Percentiles rank a stretch among this genome's conserved stretches.
phyloP scores from a whole-genome alignment of 2,329 filamentous ascomycete genomes.

The Aureobasidium sp. region DNA sequence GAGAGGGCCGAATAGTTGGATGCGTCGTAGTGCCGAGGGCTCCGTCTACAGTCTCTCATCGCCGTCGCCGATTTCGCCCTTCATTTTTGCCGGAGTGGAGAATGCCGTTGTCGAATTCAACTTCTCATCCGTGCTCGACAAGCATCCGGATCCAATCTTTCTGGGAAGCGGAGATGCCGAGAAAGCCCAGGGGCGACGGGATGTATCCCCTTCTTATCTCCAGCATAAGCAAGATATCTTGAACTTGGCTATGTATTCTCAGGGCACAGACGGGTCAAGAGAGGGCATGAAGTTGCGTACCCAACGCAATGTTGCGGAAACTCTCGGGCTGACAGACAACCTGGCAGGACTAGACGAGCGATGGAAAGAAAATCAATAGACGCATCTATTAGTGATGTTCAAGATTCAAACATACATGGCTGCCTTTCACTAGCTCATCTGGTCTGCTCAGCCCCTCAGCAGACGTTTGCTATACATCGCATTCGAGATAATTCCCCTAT shows the following conservation, averaged over 20 bases:
- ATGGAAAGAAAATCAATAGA: constrained; percentile 26
- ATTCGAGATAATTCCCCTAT: too few species aligned
- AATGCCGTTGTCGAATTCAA: constrained; percentile 38
- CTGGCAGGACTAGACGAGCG: constrained; percentile 31
- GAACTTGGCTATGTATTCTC: constrained; percentile 42
- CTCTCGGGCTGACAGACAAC: constrained; percentile 16
- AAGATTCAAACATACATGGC: too few species aligned
- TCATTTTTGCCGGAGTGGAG: constrained; percentile 44
- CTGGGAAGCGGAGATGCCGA: not conserved
- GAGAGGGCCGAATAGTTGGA: constrained; percentile 23
- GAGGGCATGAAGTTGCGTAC: constrained; percentile 35
- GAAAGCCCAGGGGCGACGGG: not conserved
- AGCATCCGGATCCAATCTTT: constrained; percentile 35
- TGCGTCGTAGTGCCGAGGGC: constrained; percentile 29
- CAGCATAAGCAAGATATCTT: constrained; percentile 33
- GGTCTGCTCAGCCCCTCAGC: too few species aligned
- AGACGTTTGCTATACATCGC: too few species aligned
- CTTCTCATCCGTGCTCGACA: constrained; percentile 38
- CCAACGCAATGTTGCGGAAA: constrained; percentile 32
- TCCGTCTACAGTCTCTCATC: constrained; percentile 44
- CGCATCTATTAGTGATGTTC: too few species aligned
- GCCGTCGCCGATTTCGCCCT: constrained; percentile 38
- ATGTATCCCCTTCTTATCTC: constrained; percentile 5
- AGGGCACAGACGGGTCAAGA: constrained; percentile 27
- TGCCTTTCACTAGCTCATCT: too few species aligned